Conservation (phyloP, 1,284 basidiomycete genomes). For the Malassezia dermatis region DNA sequence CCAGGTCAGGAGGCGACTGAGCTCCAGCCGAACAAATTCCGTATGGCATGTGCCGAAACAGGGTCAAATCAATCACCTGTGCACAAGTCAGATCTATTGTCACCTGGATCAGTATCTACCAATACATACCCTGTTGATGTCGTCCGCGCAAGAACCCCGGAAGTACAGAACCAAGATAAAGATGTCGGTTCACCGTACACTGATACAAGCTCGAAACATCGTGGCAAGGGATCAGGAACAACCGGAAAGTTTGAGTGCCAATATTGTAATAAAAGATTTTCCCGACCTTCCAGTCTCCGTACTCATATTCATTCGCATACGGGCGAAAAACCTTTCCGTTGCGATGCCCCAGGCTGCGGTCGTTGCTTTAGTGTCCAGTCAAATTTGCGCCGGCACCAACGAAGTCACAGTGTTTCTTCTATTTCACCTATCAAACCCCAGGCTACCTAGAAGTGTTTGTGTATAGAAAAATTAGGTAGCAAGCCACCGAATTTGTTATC, state of each 20-base stretch:
- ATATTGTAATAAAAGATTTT: constrained; percentile 42
- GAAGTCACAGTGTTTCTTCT: constrained; percentile 21
- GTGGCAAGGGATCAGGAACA: not conserved
- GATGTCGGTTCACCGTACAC: not conserved
- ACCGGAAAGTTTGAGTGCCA: constrained; percentile 37
- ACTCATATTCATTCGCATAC: constrained; percentile 46
- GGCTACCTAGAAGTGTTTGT: not conserved
- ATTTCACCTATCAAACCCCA: not conserved
- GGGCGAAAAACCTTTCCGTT: constrained; percentile 43
- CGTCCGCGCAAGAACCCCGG: not conserved
- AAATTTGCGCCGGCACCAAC: constrained; percentile 43
- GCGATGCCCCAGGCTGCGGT: constrained; percentile 38
- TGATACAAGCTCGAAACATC: not conserved
- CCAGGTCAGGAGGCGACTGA: not conserved
- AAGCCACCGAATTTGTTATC: not conserved
- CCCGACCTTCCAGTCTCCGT: constrained; percentile 38
- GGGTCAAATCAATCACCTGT: not conserved
- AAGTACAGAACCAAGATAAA: not conserved
- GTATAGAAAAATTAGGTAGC: not conserved
- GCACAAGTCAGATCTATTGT: not conserved
- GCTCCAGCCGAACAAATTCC: not conserved
- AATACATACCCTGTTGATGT: not conserved
- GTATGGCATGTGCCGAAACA: not conserved
- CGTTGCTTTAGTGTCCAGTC: constrained; percentile 43
- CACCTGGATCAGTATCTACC: not conserved